Percentiles rank a stretch among this genome's conserved stretches.
Conservation (phyloP, 1,284 basidiomycete species). For the Trametes versicolor region DNA sequence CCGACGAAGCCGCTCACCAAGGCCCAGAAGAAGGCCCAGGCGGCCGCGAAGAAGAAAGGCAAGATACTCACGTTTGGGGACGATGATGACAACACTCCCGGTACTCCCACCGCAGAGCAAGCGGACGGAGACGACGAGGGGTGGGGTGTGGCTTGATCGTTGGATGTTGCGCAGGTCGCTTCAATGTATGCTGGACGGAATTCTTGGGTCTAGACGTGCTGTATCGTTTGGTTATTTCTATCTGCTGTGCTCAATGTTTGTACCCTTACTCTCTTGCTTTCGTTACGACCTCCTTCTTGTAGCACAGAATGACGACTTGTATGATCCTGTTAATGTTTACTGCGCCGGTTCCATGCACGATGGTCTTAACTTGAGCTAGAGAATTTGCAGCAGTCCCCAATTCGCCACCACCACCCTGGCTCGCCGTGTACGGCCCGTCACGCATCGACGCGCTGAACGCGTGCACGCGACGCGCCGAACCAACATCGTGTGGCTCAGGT, state of each 20-base stretch:
- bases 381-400: background rate
- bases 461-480: conserved; percentile 1
- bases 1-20: conserved; percentile 22
- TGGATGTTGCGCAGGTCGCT: conserved; percentile 10
- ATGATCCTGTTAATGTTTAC: background rate
- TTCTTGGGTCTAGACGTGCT: conserved; percentile 14
- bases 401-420: too few relatives aligned
- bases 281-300: conserved; percentile 15
- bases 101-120: conserved; percentile 10
- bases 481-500: background rate
- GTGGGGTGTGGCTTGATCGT: conserved; percentile 10
- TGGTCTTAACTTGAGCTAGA: too few relatives aligned
- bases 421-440: background rate
- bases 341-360: too few relatives aligned
- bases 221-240: conserved; percentile 31
- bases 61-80: conserved; percentile 18
- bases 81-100: conserved; percentile 23
- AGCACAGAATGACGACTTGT: conserved; percentile 4
- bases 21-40: conserved; percentile 14
- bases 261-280: conserved; percentile 25
- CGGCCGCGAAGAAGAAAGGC: conserved; percentile 29
- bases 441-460: background rate
- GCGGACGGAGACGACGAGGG: conserved; percentile 16
- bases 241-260: conserved; percentile 24
- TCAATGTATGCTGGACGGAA: conserved; percentile 11